These are phyloP conservation scores for Solanum sparsipilum DNA, from an alignment of 257 asterid genomes.

Conservation along the genomic window DNA sequence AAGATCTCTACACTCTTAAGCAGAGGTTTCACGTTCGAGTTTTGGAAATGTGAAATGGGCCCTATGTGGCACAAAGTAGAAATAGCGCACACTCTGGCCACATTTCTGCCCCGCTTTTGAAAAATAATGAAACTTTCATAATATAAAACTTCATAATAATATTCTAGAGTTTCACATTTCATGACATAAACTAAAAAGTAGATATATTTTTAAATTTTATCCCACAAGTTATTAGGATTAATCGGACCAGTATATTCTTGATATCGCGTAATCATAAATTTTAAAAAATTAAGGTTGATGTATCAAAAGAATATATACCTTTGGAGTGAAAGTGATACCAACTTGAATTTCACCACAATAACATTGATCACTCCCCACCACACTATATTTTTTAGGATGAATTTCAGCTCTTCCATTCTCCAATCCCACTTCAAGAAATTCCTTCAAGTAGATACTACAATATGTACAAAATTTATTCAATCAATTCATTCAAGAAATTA, in stretches of 20 bases:
- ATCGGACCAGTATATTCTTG: not conserved
- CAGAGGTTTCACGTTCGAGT: not conserved
- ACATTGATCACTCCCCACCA: slow-evolving; percentile 22
- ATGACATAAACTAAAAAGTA: not conserved
- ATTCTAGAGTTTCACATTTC: not conserved
- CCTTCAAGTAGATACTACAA: slow-evolving; percentile 51
- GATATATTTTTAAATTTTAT: not conserved
- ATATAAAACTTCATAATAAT: not conserved
- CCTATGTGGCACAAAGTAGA: not conserved
- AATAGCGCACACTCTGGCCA: not conserved
- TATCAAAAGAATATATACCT: slow-evolving; percentile 26
- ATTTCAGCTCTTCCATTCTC: slow-evolving; percentile 50
- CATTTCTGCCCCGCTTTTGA: not conserved
- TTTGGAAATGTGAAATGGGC: not conserved
- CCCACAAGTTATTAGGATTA: not conserved
- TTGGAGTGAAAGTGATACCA: slow-evolving; percentile 34
- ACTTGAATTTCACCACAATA: slow-evolving; percentile 62
- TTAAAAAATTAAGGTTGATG: not conserved
- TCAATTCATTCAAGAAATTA: no score
- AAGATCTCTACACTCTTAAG: not conserved
- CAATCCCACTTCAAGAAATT: slow-evolving; percentile 34
- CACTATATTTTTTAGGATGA: slow-evolving; percentile 44
- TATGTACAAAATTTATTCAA: not conserved
- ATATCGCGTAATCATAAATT: not conserved
- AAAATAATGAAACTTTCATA: not conserved